Evolutionary conservation across 2,329 filamentous ascomycete genomes (phyloP).

Genomic region (Cladosporium sp.): DNA sequence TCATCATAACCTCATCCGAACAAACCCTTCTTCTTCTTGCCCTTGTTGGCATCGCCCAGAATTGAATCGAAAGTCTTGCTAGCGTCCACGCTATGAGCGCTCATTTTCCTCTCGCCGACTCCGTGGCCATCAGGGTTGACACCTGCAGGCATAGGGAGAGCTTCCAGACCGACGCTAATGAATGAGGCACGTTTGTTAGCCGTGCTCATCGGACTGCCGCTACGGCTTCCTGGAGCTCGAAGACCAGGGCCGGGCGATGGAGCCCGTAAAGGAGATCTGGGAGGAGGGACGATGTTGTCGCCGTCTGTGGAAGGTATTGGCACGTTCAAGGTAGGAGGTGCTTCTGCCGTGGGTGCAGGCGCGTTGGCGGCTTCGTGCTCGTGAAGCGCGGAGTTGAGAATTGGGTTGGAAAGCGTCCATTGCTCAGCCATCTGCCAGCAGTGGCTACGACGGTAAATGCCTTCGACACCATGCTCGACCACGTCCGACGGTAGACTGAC

Average conservation of each 20-base stretch:
- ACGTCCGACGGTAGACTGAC: slow-evolving; percentile 61
- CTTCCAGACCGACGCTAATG: slow-evolving; percentile 45
- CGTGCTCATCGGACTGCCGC: slow-evolving; percentile 16
- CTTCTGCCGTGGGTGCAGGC: slow-evolving; percentile 1
- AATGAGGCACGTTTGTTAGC: slow-evolving; percentile 38
- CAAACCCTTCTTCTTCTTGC: slow-evolving; percentile 25
- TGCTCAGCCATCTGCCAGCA: slow-evolving; percentile 63
- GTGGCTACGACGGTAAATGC: slow-evolving; percentile 64
- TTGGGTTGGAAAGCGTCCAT: slow-evolving; percentile 50
- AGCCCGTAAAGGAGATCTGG: neutral
- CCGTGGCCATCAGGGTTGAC: slow-evolving; percentile 33
- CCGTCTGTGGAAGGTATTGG: neutral
- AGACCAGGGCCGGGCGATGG: slow-evolving; percentile 11
- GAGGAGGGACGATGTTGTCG: neutral
- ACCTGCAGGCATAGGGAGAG: slow-evolving; percentile 42
- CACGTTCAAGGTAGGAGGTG: slow-evolving; percentile 2
- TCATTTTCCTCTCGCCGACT: slow-evolving; percentile 24
- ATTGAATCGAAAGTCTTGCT: slow-evolving; percentile 49
- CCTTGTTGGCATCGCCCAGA: slow-evolving; percentile 30
- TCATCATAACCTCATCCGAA: neutral
- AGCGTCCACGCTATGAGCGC: slow-evolving; percentile 29
- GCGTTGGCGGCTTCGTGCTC: slow-evolving; percentile 24
- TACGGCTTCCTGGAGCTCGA: neutral
- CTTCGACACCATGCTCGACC: slow-evolving; percentile 63
- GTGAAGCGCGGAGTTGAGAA: slow-evolving; percentile 27